Conservation (phyloP, 139 green algal species). For the Desmodesmus armatus region DNA sequence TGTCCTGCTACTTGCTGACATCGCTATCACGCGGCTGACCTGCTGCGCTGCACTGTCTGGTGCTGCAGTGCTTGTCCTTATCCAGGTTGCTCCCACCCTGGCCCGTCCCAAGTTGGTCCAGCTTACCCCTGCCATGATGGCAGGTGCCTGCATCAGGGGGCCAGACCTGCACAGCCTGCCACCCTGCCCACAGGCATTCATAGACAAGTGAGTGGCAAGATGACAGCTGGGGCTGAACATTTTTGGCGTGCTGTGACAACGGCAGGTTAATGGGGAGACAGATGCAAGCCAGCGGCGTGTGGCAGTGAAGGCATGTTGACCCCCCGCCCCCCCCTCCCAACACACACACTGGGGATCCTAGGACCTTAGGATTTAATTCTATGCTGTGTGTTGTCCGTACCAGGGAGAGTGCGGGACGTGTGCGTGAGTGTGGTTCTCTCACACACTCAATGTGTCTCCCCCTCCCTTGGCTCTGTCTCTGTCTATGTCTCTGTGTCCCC, state of each 20-base stretch:
- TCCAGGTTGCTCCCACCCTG: conserved; percentile 76
- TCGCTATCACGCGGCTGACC: not conserved
- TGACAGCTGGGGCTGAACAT: conserved; percentile 7
- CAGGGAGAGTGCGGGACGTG: too few species aligned
- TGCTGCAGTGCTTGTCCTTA: conserved; percentile 83
- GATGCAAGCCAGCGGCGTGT: too few species aligned
- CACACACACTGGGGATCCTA: too few species aligned
- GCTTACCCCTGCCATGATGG: conserved; percentile 74
- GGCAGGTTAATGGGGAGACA: not conserved
- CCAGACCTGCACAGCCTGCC: conserved; percentile 41
- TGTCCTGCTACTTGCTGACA: conserved; percentile 32
- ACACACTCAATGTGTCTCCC: too few species aligned
- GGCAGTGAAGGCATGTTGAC: too few species aligned
- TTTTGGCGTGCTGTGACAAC: not conserved
- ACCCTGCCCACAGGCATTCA: conserved; percentile 44
- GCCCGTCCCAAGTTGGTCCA: conserved; percentile 55
- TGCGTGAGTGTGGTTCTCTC: too few species aligned
- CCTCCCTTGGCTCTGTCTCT: too few species aligned
- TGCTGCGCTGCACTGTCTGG: not conserved
- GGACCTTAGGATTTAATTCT: too few species aligned
- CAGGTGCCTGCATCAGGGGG: conserved; percentile 58
- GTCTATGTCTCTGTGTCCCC: too few species aligned
- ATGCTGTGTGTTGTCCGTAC: too few species aligned
- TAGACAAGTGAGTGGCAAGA: conserved; percentile 43
- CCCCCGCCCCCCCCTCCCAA: too few species aligned